A percentile compares a stretch with the other conserved stretches of the same genome.
phyloP scores from a whole-genome alignment of 345 rosid genomes.

The Eutrema heterophyllum region DNA sequence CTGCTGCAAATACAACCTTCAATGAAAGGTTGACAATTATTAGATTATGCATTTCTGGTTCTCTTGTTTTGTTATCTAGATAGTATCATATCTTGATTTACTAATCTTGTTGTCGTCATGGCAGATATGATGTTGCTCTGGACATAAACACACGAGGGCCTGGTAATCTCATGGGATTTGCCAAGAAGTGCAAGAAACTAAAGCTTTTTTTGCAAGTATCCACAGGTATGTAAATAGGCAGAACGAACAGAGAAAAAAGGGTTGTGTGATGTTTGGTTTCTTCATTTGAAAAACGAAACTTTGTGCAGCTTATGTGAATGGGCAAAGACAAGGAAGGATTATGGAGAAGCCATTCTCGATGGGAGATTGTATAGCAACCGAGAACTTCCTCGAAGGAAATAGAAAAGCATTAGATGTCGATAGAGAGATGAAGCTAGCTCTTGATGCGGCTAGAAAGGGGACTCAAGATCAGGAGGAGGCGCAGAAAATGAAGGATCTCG shows the following conservation, averaged over 20 bases:
- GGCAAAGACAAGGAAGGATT: conserved; percentile 85
- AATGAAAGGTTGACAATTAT: conserved; percentile 50
- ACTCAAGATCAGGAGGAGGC: conserved; percentile 36
- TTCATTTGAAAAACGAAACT: not conserved
- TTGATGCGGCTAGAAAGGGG: conserved; percentile 34
- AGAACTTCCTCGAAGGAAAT: conserved; percentile 39
- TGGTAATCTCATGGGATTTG: conserved; percentile 57
- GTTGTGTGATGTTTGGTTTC: not conserved
- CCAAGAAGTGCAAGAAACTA: conserved; percentile 63
- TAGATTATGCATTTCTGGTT: not conserved
- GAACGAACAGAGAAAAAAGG: not conserved
- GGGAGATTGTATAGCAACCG: conserved; percentile 72
- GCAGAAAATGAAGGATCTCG: conserved; percentile 76
- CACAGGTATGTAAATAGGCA: conserved; percentile 39
- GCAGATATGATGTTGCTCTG: conserved; percentile 71
- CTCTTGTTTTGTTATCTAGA: not conserved
- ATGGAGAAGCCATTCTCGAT: conserved; percentile 74
- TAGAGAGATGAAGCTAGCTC: conserved; percentile 55
- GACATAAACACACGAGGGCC: conserved; percentile 74
- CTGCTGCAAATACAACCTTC: conserved; percentile 82
- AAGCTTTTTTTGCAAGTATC: conserved; percentile 78
- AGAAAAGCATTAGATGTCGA: conserved; percentile 48
- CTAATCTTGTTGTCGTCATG: conserved; percentile 10
- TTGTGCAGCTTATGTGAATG: conserved; percentile 80
- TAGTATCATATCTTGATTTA: not conserved